These are phyloP conservation scores for Lasiodiplodia citricola DNA, from an alignment of 2,329 filamentous ascomycete species.

Conservation along the genomic window DNA sequence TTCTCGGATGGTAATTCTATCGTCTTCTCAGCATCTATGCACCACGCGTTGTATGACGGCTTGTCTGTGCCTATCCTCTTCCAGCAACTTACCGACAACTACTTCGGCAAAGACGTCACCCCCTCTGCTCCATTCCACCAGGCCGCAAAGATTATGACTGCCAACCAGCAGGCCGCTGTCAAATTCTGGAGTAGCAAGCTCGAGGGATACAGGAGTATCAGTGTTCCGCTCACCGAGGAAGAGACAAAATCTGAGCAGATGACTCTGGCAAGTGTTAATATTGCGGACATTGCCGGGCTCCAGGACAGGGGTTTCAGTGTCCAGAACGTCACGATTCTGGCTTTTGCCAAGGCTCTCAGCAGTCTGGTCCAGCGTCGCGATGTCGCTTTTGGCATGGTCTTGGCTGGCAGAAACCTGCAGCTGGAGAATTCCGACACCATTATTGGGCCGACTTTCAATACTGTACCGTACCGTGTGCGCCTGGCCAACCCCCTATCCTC, in stretches of 20 bases:
- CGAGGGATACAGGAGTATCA: conserved; percentile 51
- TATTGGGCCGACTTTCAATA: conserved; percentile 66
- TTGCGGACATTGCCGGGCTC: conserved; percentile 40
- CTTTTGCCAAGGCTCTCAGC: conserved; percentile 22
- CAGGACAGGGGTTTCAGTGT: conserved; percentile 17
- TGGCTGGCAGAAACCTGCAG: conserved; percentile 60
- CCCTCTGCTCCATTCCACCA: conserved; percentile 40
- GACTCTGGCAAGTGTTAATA: conserved; percentile 55
- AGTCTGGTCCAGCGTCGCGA: conserved; percentile 34
- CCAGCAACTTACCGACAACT: conserved; percentile 39
- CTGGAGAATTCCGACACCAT: conserved; percentile 58
- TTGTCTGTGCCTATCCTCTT: conserved; percentile 43
- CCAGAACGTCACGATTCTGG: conserved; percentile 53
- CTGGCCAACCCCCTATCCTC: conserved; percentile 48
- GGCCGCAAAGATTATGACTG: conserved; percentile 53
- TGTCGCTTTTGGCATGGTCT: conserved; percentile 65
- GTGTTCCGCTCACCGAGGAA: conserved; percentile 24
- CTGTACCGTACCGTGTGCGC: conserved; percentile 60
- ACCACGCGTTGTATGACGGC: conserved; percentile 47
- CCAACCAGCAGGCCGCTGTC: conserved; percentile 47
- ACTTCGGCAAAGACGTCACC: conserved; percentile 29
- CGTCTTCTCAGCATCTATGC: conserved; percentile 63
- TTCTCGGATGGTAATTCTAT: conserved; percentile 46
- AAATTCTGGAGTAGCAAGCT: conserved; percentile 55
- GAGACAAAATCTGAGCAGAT: conserved; percentile 4